Evolutionary conservation across 2,329 filamentous ascomycete species (phyloP), one percentile per base, ranked within the genome.

Genomic region (Ampelomyces quisqualis): DNA sequence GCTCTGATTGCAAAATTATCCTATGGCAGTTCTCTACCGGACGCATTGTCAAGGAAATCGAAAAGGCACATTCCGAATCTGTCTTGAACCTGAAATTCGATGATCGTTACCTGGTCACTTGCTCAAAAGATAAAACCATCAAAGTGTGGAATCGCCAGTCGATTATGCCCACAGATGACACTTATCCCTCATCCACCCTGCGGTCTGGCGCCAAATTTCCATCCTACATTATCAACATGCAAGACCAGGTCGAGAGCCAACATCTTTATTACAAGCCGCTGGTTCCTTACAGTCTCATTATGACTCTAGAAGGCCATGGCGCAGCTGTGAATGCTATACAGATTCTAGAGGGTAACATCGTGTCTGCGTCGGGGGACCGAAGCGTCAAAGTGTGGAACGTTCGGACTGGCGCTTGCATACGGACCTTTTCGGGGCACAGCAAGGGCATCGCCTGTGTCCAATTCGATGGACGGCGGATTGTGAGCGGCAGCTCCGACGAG

Each of bases 381-480:
- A 82, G 86, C 49, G 90, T 98, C 70, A 96, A 95, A 67, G 79
- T 96, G 14, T 98, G 93, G 93, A 85, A 94, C 65, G 88, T 95
- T 73, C 85, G 85, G 13, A 86, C 82, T 6, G 87, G 89, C 42
- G 73, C 78, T 29, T 91, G 88, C 65, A 77, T 79, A 30, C 82
- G 86, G 57, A 95, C 88, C 1, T 82, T 95, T 22, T 77, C 87
- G 26, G 93, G 91, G 2, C 93, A 98, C 60, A 82, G 81, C 49
- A 98, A 98, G 66, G 93, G 93, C 21, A 97, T 98, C 57, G 93
- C 93, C 2, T 98, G 93, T 65, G 90, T 98, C 11, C 91, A 98
- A 68, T 97, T 93, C 62, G 93, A 98, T 64, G 90, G 89, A 18
- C 83, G 88, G 35, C 82, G 93, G 14, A 94, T 98, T 49, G 89